These are phyloP conservation scores for Aspergillus melleus DNA, from an alignment of 2,329 filamentous ascomycete genomes.

Conservation along the genomic window DNA sequence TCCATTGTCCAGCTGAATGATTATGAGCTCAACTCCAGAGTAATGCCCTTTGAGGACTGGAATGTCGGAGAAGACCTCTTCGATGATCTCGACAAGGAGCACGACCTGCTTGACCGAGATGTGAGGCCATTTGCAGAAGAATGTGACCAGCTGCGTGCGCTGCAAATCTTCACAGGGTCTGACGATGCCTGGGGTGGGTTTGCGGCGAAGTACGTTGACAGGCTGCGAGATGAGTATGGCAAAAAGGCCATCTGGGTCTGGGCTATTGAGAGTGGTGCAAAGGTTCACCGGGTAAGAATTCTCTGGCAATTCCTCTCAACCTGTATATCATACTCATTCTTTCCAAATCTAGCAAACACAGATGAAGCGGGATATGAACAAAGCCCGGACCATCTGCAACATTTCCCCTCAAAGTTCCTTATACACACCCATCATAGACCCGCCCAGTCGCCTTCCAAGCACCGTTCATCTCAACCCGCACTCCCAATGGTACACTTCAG, in stretches of 20 bases:
- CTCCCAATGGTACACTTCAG: conserved; percentile 79
- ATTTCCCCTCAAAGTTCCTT: conserved; percentile 72
- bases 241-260: conserved; percentile 87
- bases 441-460: conserved; percentile 56
- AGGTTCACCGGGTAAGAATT: conserved; percentile 53
- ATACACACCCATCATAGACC: conserved; percentile 71
- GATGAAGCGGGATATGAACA: conserved; percentile 68
- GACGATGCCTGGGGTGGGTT: conserved; percentile 85
- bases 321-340: background rate
- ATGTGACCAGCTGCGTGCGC: conserved; percentile 85
- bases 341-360: conserved; percentile 51
- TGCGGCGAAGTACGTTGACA: conserved; percentile 69
- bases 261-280: conserved; percentile 68
- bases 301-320: background rate
- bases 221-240: conserved; percentile 83
- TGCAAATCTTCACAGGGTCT: conserved; percentile 71
- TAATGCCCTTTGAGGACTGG: conserved; percentile 82
- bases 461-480: conserved; percentile 61
- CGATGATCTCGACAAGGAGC: conserved; percentile 68
- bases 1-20: conserved; percentile 86
- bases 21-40: conserved; percentile 75
- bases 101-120: conserved; percentile 88
- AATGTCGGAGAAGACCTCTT: conserved; percentile 74
- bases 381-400: conserved; percentile 68
- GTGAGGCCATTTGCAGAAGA: conserved; percentile 86